A percentile compares a stretch with the other conserved stretches of the same genome.
Conservation (phyloP, 345 rosid genomes). For the Brassica napus region DNA sequence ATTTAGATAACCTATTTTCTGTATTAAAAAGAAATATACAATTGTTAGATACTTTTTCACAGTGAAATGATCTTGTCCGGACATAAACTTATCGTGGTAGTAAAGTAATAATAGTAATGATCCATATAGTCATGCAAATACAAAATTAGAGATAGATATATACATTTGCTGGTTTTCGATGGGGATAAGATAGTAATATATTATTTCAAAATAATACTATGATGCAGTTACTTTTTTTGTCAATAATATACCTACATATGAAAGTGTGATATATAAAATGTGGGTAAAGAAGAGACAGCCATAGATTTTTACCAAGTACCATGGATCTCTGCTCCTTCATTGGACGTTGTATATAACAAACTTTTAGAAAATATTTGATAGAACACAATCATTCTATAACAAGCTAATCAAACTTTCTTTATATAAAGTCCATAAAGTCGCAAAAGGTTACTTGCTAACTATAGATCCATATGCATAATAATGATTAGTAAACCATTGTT, state of each 20-base stretch:
- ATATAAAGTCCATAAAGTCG: constrained; percentile 25
- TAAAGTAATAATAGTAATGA: background rate
- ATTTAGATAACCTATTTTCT: background rate
- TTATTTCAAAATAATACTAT: background rate
- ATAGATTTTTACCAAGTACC: constrained; percentile 20
- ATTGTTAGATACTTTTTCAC: background rate
- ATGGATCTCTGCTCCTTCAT: constrained; percentile 20
- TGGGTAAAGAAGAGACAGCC: constrained; percentile 32
- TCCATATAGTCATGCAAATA: background rate
- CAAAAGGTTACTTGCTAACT: constrained; percentile 27
- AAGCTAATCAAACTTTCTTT: constrained; percentile 22
- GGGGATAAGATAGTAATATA: background rate
- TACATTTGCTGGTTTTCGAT: background rate
- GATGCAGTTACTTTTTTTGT: background rate
- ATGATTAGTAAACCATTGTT: constrained; percentile 16
- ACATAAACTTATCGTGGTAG: background rate
- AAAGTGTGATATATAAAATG: constrained; percentile 2
- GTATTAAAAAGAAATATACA: background rate
- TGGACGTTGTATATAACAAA: constrained; percentile 4
- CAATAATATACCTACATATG: background rate
- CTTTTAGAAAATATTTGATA: constrained; percentile 1
- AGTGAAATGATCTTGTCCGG: background rate
- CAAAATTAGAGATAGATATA: background rate
- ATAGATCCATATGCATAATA: constrained; percentile 7
- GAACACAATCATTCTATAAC: constrained; percentile 19